Percentiles rank a stretch among this genome's conserved stretches.
phyloP scores from a whole-genome alignment of 805 yeast species.

The Vanderwaltozyma tropicalis region DNA sequence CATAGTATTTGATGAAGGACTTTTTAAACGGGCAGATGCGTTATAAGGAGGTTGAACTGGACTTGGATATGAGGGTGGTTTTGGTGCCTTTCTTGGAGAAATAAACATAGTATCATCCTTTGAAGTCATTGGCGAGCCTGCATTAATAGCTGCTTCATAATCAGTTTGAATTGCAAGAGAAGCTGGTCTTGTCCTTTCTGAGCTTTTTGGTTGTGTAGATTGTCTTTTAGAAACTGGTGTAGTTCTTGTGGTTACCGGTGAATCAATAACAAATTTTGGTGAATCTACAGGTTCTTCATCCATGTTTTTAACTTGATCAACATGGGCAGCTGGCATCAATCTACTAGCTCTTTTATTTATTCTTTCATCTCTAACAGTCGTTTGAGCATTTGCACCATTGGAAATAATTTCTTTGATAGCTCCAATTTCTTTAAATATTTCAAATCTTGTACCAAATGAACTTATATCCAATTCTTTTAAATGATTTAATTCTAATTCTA shows the following conservation, averaged over 20 bases:
- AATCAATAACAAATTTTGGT: background rate
- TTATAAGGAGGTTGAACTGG: slow-evolving; percentile 30
- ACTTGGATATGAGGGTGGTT: slow-evolving; percentile 46
- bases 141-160: slow-evolving; percentile 5
- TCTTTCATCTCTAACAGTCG: background rate
- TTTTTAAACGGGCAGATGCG: background rate
- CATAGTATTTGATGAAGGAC: background rate
- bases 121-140: slow-evolving; percentile 1
- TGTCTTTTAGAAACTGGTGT: background rate
- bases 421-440: slow-evolving; percentile 81
- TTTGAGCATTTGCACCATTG: background rate
- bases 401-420: slow-evolving; percentile 33
- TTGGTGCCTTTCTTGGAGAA: slow-evolving; percentile 68
- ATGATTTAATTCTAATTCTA: slow-evolving; percentile 76
- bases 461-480: slow-evolving; percentile 85
- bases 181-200: slow-evolving; percentile 6
- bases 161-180: slow-evolving; percentile 6
- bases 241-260: background rate
- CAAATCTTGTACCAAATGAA: slow-evolving; percentile 93
- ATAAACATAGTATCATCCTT: slow-evolving; percentile 31
- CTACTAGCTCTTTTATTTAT: background rate
- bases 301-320: slow-evolving; percentile 12
- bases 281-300: background rate
- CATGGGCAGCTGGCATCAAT: slow-evolving; percentile 35
- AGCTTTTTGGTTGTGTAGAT: background rate